Conservation (phyloP, 176 grass and related monocot species). For the Phyllostachys edulis region DNA sequence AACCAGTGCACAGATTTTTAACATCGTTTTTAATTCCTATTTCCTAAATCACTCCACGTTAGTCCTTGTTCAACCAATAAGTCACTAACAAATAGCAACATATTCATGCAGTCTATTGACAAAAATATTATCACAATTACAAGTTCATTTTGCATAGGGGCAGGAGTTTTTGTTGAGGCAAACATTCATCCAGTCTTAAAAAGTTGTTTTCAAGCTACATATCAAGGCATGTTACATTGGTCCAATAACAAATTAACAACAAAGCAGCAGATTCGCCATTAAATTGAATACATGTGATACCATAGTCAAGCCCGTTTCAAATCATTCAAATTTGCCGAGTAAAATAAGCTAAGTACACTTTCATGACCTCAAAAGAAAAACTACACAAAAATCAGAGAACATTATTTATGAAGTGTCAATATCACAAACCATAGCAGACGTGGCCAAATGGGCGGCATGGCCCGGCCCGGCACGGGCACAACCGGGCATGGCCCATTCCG, state of each 20-base stretch:
- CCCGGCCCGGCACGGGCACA: too few species aligned
- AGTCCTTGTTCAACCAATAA: background rate
- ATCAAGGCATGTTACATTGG: background rate
- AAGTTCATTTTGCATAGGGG: background rate
- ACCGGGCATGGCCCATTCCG: too few species aligned
- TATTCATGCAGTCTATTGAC: background rate
- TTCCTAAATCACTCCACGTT: background rate
- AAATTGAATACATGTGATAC: background rate
- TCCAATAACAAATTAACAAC: too few species aligned
- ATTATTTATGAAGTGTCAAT: background rate
- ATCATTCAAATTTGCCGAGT: background rate
- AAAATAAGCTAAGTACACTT: slow-evolving; percentile 6
- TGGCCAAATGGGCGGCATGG: too few species aligned
- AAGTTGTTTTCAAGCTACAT: background rate
- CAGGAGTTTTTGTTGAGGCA: background rate
- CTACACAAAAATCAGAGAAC: background rate
- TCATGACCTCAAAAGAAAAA: background rate
- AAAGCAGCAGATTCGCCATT: too few species aligned
- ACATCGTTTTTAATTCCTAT: background rate
- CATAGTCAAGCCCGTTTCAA: slow-evolving; percentile 5
- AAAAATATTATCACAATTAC: background rate
- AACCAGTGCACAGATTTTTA: background rate
- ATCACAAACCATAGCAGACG: slow-evolving; percentile 47
- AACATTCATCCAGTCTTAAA: background rate
- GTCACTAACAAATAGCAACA: background rate